Base-by-base conservation (phyloP, 805 yeast genomes). In the Kuraishia hungarica region DNA sequence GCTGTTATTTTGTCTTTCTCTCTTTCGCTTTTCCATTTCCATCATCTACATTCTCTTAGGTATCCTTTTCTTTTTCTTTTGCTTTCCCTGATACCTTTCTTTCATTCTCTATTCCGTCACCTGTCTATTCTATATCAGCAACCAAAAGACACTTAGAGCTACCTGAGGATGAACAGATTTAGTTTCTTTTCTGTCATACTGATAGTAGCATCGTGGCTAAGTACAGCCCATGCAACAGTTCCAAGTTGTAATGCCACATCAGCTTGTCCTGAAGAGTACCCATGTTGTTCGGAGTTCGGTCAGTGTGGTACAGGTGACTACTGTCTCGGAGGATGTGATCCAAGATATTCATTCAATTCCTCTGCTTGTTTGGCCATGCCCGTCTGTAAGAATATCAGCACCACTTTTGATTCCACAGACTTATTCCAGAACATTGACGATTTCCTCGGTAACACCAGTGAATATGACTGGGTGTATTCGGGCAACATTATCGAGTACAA, bases 291-390 rank as follows among this genome's bases (percentile, higher is more conserved):
- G 13, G 53, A 59, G n/a, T 84, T 79, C 61, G 97, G 97, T 52
- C 74, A 70, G 35, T 68, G 71, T 61, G 71, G 71, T 35, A 63
- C 67, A 1, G 72, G 71, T 3, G 54, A 67, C 2, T 78, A 77
- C 70, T 92, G 97, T 75, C 75, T 91, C 53, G 94, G 93, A 57
- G 93, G 96, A 39, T 92, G 97, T 74, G 89, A 91, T 71, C 87
- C 94, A 46, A 73, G 83, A 58, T 84, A 62, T 64, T 88, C 96
- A 3, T 83, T 69, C 72, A 77, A 77, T 59, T 64, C 80, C 54
- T 72, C 80, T 13, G 82, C 97, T 0, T 92, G 97, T 72, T 81
- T 89, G 83, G 91, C 97, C 5, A 80, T 82, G 80, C 97, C 97
- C 13, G 74, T 83, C 6, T 89, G 96, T 77, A 68, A 75, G 63